Base-by-base conservation (phyloP, 345 rosid genomes). In the Rhodamnia rubescens region DNA sequence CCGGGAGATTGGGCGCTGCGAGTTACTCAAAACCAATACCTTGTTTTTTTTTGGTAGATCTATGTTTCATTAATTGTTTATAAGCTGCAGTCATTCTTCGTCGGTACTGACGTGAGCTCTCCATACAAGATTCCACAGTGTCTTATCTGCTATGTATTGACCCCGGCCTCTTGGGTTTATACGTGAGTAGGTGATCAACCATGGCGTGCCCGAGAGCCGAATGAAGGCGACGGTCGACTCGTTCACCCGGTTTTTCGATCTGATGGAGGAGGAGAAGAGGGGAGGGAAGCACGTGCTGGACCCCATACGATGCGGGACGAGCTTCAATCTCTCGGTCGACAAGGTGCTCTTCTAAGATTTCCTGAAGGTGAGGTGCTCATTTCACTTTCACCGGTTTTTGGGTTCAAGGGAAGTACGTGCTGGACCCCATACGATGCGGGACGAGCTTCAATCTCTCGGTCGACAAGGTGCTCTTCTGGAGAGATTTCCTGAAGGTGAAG, bases 401-500 rank as follows among this genome's bases (percentile, higher is more conserved):
- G n/a, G n/a, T n/a, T n/a, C n/a, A n/a, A 4, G 92, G 91, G n/a
- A 90, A 89, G 83, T 58, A 85, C 26, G 6, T 86, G 61, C 84
- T 88, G 83, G 90, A 90, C 86, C 92, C 92, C 2, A 87, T 91
- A 54, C 85, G 85, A 59, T 91, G 59, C 59, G 91, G 92, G 11
- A 88, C 89, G 7, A 88, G 93, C 88, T 86, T 89, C 85, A 91
- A 91, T 53, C 16, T 26, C 5, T 58, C 47, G 5, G 86, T 86
- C 14, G 91, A 89, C n/a, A 85, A 87, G 40, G 50, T 84, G 6
- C 82, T 84, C 13, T 86, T 89, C 51, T 91, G n/a, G n/a, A 54
- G 91, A 84, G 92, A 90, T 83, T 91, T 82, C 75, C 89, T 91
- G 58, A 89, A 91, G 83, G 32, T 91, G 84, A 88, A 74, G 29